Conservation (phyloP, 495 filamentous ascomycete genomes). For the Hypoxylon lienhwacheense region DNA sequence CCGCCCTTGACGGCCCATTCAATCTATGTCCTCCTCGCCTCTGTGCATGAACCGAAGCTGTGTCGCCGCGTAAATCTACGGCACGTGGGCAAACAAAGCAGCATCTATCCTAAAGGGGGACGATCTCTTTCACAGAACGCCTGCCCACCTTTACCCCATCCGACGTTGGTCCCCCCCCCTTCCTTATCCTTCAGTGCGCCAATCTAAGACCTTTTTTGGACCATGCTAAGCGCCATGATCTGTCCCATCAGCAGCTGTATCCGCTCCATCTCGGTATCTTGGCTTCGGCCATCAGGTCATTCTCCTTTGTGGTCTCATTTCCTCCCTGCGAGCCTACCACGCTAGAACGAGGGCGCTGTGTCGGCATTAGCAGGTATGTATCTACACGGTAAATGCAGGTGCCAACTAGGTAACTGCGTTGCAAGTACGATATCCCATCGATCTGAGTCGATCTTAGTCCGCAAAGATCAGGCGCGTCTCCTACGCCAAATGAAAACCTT, state of each 20-base stretch:
- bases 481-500: not conserved
- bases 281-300: conserved; percentile 16
- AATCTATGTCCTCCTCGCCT: conserved; percentile 1
- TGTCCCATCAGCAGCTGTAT: conserved; percentile 15
- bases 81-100: conserved; percentile 26
- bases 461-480: not conserved
- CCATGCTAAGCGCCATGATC: conserved; percentile 10
- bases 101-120: conserved; percentile 5
- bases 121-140: conserved; percentile 10
- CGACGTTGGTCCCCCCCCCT: conserved; percentile 3
- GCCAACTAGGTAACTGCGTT: too few relatives aligned
- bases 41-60: conserved; percentile 20
- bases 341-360: not conserved
- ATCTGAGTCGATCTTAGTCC: too few relatives aligned
- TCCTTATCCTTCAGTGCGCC: conserved; percentile 5
- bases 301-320: conserved; percentile 11
- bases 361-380: not conserved
- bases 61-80: conserved; percentile 9
- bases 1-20: conserved; percentile 3
- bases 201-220: conserved; percentile 2
- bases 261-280: conserved; percentile 8
- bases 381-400: too few relatives aligned
- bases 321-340: not conserved
- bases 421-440: too few relatives aligned
- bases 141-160: conserved; percentile 2